phyloP scores from a whole-genome alignment of 352 stramenopile species.

The Phytophthora agathidicida region DNA sequence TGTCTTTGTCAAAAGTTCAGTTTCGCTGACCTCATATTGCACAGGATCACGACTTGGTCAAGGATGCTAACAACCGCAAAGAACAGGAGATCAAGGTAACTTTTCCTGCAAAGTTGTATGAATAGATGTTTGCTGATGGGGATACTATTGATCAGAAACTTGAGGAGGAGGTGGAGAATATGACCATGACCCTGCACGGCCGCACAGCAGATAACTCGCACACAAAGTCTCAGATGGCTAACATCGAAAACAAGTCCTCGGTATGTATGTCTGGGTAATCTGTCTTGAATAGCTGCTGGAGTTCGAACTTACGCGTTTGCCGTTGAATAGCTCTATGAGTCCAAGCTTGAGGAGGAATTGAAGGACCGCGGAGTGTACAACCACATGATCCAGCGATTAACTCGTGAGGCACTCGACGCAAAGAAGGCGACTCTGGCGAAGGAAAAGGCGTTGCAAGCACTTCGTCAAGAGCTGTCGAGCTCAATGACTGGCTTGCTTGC shows the following conservation, averaged over 20 bases:
- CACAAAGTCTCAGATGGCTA: slow-evolving; percentile 62
- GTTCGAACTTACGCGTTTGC: neutral
- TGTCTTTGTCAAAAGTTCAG: neutral
- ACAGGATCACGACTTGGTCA: slow-evolving; percentile 71
- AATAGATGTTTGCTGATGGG: too few species aligned
- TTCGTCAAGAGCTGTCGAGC: slow-evolving; percentile 65
- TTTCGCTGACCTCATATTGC: neutral
- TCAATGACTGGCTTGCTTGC: slow-evolving; percentile 58
- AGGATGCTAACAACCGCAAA: slow-evolving; percentile 72
- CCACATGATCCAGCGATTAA: slow-evolving; percentile 83
- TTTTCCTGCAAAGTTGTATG: too few species aligned
- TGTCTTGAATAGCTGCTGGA: neutral
- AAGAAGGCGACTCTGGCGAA: slow-evolving; percentile 74
- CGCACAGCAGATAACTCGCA: slow-evolving; percentile 62
- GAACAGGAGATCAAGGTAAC: slow-evolving; percentile 72
- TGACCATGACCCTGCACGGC: slow-evolving; percentile 70
- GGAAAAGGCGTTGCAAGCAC: slow-evolving; percentile 59
- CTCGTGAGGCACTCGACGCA: slow-evolving; percentile 55
- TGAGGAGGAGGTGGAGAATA: slow-evolving; percentile 80
- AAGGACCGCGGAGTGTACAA: slow-evolving; percentile 77
- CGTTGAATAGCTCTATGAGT: slow-evolving; percentile 65
- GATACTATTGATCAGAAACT: slow-evolving; percentile 46
- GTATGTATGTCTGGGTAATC: slow-evolving; percentile 32
- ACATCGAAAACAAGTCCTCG: slow-evolving; percentile 80
- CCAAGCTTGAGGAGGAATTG: slow-evolving; percentile 79